These are phyloP conservation scores for Symbiodinium pilosum DNA, from an alignment of 73 alveolate species.

Conservation along the genomic window DNA sequence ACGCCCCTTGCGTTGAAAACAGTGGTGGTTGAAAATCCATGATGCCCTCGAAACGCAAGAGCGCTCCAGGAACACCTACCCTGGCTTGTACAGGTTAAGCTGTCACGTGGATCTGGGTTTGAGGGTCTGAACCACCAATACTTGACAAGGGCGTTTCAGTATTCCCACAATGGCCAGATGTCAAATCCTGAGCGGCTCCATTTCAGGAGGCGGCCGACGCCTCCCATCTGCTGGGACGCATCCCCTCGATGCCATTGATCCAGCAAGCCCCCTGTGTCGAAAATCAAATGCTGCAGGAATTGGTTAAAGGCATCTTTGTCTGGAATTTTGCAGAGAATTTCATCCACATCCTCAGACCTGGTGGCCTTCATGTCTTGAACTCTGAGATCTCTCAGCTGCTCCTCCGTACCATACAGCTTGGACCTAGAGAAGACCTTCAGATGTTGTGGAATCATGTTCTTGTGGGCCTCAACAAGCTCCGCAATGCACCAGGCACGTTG, in stretches of 20 bases:
- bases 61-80: too few relatives aligned
- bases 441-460: neutral
- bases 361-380: slow-evolving; percentile 35
- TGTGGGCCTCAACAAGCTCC: neutral
- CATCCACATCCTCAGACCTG: neutral
- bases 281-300: slow-evolving; percentile 8
- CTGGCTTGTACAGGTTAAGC: too few relatives aligned
- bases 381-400: neutral
- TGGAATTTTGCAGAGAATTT: neutral
- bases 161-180: neutral
- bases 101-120: too few relatives aligned
- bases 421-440: neutral
- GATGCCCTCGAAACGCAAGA: too few relatives aligned
- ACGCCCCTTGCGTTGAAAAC: too few relatives aligned
- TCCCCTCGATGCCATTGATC: neutral
- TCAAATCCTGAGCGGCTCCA: neutral
- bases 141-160: neutral
- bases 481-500: slow-evolving; percentile 33
- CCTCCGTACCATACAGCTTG: neutral
- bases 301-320: slow-evolving; percentile 33
- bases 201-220: neutral
- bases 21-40: too few relatives aligned
- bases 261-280: slow-evolving; percentile 5
- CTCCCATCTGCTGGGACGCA: slow-evolving; percentile 16
- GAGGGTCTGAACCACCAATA: too few relatives aligned